These are phyloP conservation scores for Angophora floribunda DNA, from an alignment of 345 rosid genomes.

Conservation along the genomic window DNA sequence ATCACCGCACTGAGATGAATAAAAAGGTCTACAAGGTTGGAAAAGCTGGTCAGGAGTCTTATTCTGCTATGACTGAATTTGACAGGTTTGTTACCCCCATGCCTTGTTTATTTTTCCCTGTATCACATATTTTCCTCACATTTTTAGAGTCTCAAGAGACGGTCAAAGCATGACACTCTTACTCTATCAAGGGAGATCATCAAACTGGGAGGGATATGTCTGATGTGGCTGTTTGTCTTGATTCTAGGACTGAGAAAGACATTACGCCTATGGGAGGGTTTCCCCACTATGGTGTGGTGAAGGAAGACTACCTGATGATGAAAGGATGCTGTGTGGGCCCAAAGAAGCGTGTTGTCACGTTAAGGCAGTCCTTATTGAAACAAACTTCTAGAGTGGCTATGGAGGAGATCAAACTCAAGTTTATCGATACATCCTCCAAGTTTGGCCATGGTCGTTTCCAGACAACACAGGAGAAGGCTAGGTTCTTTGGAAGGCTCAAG, in stretches of 20 bases:
- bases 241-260: conserved; percentile 62
- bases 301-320: conserved; percentile 74
- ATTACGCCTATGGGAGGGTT: conserved; percentile 95
- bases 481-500: conserved; percentile 53
- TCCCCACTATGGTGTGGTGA: conserved; percentile 83
- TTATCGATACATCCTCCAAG: conserved; percentile 64
- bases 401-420: conserved; percentile 75
- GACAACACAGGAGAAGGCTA: conserved; percentile 70
- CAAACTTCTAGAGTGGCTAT: conserved; percentile 72
- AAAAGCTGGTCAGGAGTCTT: conserved; percentile 68
- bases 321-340: conserved; percentile 89
- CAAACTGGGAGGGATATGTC: not conserved
- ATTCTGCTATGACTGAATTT: conserved; percentile 65
- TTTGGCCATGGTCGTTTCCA: conserved; percentile 78
- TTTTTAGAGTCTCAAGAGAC: not conserved
- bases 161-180: not conserved
- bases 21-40: conserved; percentile 85
- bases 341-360: conserved; percentile 85
- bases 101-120: not conserved
- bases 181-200: not conserved
- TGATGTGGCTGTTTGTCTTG: not conserved
- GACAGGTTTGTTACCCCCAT: conserved; percentile 41
- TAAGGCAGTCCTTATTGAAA: conserved; percentile 60
- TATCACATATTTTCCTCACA: not conserved
- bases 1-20: conserved; percentile 88